Evolutionary conservation across 495 filamentous ascomycete genomes (phyloP).

Genomic region (Penicillium manginii): DNA sequence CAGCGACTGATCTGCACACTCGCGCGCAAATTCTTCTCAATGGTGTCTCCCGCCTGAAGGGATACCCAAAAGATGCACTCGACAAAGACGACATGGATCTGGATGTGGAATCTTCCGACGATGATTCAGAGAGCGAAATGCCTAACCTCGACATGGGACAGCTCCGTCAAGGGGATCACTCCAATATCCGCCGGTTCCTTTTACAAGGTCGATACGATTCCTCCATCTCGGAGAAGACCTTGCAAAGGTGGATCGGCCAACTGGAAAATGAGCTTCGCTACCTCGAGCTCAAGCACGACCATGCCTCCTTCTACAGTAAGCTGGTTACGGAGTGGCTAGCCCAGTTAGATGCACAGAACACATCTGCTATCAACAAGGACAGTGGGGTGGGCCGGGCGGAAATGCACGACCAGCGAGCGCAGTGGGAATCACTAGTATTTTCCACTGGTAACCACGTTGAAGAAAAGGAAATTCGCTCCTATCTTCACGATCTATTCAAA

Average conservation of each 20-base stretch:
- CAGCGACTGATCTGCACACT: conserved; percentile 30
- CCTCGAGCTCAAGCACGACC: conserved; percentile 60
- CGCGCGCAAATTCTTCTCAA: conserved; percentile 40
- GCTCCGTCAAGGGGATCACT: conserved; percentile 29
- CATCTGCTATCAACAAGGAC: conserved; percentile 1
- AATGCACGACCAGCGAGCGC: conserved; percentile 52
- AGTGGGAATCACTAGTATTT: conserved; percentile 66
- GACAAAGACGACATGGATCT: conserved; percentile 41
- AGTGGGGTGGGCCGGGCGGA: conserved; percentile 44
- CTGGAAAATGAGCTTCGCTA: conserved; percentile 53
- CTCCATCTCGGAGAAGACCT: conserved; percentile 51
- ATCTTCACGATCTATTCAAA: conserved; percentile 58
- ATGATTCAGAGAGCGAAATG: conserved; percentile 18
- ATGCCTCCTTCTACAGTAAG: conserved; percentile 63
- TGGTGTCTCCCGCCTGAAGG: conserved; percentile 44
- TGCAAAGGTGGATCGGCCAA: conserved; percentile 50
- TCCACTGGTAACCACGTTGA: conserved; percentile 48
- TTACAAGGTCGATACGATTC: conserved; percentile 60
- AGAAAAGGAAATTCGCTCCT: conserved; percentile 45
- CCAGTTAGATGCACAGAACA: conserved; percentile 29
- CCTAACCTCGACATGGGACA: conserved; percentile 20
- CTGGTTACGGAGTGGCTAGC: conserved; percentile 67
- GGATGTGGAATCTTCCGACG: conserved; percentile 24
- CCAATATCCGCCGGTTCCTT: conserved; percentile 55
- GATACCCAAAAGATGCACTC: conserved; percentile 39